Evolutionary conservation across 2,329 filamentous ascomycete species (phyloP).

Genomic region (Verticillium isaacii): DNA sequence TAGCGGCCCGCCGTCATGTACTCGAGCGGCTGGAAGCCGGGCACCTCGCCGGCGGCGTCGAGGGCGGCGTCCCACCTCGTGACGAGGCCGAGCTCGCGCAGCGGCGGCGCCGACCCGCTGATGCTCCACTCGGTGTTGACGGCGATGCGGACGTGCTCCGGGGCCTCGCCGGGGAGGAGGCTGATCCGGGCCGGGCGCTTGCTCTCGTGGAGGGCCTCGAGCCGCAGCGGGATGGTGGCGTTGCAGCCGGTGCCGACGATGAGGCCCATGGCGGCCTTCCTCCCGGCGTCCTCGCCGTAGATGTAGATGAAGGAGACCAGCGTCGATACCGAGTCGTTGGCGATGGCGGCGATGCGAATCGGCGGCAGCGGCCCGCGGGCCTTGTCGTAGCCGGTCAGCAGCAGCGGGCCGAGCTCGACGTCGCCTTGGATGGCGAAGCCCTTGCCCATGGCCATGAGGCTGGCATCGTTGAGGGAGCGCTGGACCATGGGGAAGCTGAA

Average conservation of each 20-base stretch:
- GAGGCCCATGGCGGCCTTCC: constrained; percentile 70
- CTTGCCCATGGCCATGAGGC: constrained; percentile 65
- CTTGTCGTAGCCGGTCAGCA: constrained; percentile 54
- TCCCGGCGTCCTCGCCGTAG: constrained; percentile 54
- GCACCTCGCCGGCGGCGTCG: constrained; percentile 60
- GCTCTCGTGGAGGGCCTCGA: constrained; percentile 55
- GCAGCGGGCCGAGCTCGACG: constrained; percentile 54
- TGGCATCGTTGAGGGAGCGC: constrained; percentile 56
- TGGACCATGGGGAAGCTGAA: constrained; percentile 70
- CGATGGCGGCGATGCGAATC: constrained; percentile 69
- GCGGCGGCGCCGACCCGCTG: constrained; percentile 64
- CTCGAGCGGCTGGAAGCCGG: constrained; percentile 77
- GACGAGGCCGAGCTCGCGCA: constrained; percentile 58
- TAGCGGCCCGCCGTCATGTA: constrained; percentile 81
- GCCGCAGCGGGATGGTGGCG: constrained; percentile 69
- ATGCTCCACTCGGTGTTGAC: constrained; percentile 87
- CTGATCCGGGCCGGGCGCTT: constrained; percentile 53
- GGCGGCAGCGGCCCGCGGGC: constrained; percentile 51
- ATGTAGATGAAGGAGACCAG: constrained; percentile 73
- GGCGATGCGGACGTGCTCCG: constrained; percentile 59
- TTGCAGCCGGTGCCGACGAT: constrained; percentile 81
- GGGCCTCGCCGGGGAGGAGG: constrained; percentile 37
- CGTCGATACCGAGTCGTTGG: constrained; percentile 78
- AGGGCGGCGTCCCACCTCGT: constrained; percentile 67
- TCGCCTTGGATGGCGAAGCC: constrained; percentile 60